Conservation (phyloP, 2,329 filamentous ascomycete genomes). For the Teratosphaeria viscida region DNA sequence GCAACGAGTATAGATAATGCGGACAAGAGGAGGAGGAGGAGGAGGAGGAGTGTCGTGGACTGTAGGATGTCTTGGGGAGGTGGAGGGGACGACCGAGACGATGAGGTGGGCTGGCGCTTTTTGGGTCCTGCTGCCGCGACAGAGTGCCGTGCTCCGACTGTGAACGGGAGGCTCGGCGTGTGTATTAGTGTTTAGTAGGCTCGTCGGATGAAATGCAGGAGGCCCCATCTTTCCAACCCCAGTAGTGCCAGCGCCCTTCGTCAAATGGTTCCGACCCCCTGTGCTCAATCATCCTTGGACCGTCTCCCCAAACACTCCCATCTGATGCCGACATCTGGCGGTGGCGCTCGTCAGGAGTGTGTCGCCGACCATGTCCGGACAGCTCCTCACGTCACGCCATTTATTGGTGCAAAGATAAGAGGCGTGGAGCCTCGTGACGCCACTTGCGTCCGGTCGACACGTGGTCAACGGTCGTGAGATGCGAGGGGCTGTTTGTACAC, state of each 20-base stretch:
- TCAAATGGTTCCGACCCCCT: not conserved
- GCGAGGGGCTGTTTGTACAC: not conserved
- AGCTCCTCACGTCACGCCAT: not conserved
- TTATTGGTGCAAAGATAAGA: not conserved
- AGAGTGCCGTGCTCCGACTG: not conserved
- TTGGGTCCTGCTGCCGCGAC: not conserved
- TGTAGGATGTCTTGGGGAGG: not conserved
- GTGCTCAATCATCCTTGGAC: not conserved
- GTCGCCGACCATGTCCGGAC: not conserved
- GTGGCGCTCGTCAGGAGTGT: not conserved
- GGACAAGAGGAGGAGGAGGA: not conserved
- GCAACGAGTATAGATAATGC: not conserved
- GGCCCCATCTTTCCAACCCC: conserved; percentile 2
- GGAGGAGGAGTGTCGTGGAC: not conserved
- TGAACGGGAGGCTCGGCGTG: conserved; percentile 1
- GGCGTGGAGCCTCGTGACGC: not conserved
- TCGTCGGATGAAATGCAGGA: conserved; percentile 3
- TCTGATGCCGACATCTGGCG: not conserved
- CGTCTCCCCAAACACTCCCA: not conserved
- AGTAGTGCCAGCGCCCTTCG: not conserved
- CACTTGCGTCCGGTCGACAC: not conserved
- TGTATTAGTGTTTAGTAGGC: conserved; percentile 4
- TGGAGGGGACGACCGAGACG: not conserved
- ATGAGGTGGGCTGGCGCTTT: not conserved
- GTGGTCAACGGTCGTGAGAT: not conserved